A percentile compares a stretch with the other conserved stretches of the same genome.
These are phyloP conservation scores for Brassica carinata DNA, from an alignment of 345 rosid genomes.

Conservation along the genomic window DNA sequence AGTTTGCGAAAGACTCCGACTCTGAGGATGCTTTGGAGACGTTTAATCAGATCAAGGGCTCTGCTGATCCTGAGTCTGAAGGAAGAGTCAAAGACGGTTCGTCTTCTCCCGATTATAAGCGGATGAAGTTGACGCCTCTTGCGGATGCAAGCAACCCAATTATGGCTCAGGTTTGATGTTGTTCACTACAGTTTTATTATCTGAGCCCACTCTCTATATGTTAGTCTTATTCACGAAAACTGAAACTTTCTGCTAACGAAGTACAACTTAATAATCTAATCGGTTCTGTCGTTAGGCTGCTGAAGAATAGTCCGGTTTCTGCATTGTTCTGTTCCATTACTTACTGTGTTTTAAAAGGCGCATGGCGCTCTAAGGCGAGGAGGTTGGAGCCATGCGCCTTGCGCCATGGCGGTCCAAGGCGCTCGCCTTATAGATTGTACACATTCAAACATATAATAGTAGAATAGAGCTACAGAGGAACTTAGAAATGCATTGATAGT, in stretches of 20 bases:
- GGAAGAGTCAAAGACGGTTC: slow-evolving; percentile 36
- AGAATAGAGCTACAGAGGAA: too few relatives aligned
- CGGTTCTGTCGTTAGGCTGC: not conserved
- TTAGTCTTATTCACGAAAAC: not conserved
- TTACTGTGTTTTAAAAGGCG: too few relatives aligned
- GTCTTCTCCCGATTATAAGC: slow-evolving; percentile 48
- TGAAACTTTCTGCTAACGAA: too few relatives aligned
- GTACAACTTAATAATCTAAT: not conserved
- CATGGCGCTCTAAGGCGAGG: too few relatives aligned
- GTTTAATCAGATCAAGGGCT: slow-evolving; percentile 39
- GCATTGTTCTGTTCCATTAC: not conserved
- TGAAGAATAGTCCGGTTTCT: not conserved
- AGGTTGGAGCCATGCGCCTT: too few relatives aligned
- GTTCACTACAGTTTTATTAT: not conserved
- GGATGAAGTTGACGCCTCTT: slow-evolving; percentile 70
- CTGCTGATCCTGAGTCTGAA: slow-evolving; percentile 43
- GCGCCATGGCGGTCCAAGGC: too few relatives aligned
- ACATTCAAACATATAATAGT: too few relatives aligned
- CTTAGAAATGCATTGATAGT: too few relatives aligned
- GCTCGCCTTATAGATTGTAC: too few relatives aligned
- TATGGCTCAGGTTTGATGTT: slow-evolving; percentile 78
- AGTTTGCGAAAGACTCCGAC: slow-evolving; percentile 50
- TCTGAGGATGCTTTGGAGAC: slow-evolving; percentile 48
- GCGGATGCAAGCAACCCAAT: slow-evolving; percentile 99
- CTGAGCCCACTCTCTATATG: not conserved